A percentile compares a stretch with the other conserved stretches of the same genome.
phyloP scores from a whole-genome alignment of 164 flowering plant species.

The Piper longum region DNA sequence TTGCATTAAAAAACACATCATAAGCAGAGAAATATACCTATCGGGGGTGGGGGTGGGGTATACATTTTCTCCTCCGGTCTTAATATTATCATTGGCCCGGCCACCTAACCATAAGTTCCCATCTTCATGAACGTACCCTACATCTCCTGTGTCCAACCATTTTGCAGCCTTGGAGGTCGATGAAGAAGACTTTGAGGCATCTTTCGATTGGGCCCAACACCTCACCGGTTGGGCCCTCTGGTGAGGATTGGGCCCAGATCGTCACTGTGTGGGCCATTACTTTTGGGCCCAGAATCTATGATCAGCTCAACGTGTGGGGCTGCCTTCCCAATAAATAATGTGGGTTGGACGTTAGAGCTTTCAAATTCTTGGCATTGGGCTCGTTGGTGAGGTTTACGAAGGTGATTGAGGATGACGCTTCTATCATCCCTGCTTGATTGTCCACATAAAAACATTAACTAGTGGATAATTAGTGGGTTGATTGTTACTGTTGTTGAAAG shows the following conservation, averaged over 20 bases:
- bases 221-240: conserved; percentile 73
- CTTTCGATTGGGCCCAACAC: conserved; percentile 32
- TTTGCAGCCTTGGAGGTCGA: conserved; percentile 10
- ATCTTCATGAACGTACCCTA: conserved; percentile 46
- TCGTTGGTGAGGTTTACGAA: conserved; percentile 41
- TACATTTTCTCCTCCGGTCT: conserved; percentile 90
- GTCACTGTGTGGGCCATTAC: conserved; percentile 6
- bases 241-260: conserved; percentile 60
- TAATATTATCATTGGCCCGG: conserved; percentile 58
- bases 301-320: conserved; percentile 78
- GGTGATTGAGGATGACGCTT: conserved; percentile 79
- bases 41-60: no score
- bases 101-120: conserved; percentile 84
- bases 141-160: conserved; percentile 93
- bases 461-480: background rate
- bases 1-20: no score
- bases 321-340: conserved; percentile 59
- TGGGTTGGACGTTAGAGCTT: background rate
- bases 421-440: conserved; percentile 65
- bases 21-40: conserved; percentile 32
- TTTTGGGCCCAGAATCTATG: conserved; percentile 13
- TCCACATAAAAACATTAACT: no score
- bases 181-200: conserved; percentile 8
- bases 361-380: background rate
- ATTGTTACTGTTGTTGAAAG: background rate